Evolutionary conservation across 805 yeast species (phyloP).

Genomic region (Ogataea angusta): DNA sequence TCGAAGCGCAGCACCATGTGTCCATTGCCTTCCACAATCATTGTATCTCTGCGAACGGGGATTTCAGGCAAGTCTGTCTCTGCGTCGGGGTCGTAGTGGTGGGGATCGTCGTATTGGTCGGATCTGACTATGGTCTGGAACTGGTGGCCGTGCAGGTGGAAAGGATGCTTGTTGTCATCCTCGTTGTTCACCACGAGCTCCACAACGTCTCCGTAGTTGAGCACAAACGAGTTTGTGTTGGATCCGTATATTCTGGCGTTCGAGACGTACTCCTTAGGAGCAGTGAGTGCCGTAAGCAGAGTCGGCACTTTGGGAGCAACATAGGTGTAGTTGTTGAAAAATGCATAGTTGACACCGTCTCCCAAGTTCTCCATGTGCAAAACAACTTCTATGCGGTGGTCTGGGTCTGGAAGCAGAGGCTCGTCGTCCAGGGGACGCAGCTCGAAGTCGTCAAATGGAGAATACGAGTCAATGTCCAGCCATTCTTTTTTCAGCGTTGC

Average conservation of each 20-base stretch:
- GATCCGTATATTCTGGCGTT: slow-evolving; percentile 70
- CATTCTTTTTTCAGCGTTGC: slow-evolving; percentile 16
- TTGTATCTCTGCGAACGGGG: slow-evolving; percentile 72
- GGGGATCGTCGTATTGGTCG: slow-evolving; percentile 51
- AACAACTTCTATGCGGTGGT: slow-evolving; percentile 55
- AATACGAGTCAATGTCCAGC: slow-evolving; percentile 26
- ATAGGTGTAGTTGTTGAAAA: slow-evolving; percentile 66
- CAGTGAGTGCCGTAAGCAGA: slow-evolving; percentile 56
- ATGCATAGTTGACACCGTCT: slow-evolving; percentile 74
- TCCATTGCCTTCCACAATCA: slow-evolving; percentile 63
- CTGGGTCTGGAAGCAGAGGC: slow-evolving; percentile 55
- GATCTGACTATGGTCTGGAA: slow-evolving; percentile 80
- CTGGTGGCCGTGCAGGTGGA: slow-evolving; percentile 91
- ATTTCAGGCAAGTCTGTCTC: slow-evolving; percentile 46
- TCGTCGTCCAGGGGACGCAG: slow-evolving; percentile 39
- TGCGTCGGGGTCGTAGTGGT: slow-evolving; percentile 49
- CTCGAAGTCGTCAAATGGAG: slow-evolving; percentile 45
- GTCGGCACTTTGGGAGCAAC: slow-evolving; percentile 71
- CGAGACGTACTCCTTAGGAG: slow-evolving; percentile 51
- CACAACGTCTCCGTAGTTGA: slow-evolving; percentile 59
- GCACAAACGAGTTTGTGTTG: slow-evolving; percentile 59
- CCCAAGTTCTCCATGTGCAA: slow-evolving; percentile 66
- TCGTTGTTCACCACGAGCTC: slow-evolving; percentile 76
- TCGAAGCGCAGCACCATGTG: slow-evolving; percentile 66
- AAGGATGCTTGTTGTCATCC: slow-evolving; percentile 91